Base-by-base conservation (phyloP, 2,329 filamentous ascomycete species). In the Phaeosphaeriaceae sp. region DNA sequence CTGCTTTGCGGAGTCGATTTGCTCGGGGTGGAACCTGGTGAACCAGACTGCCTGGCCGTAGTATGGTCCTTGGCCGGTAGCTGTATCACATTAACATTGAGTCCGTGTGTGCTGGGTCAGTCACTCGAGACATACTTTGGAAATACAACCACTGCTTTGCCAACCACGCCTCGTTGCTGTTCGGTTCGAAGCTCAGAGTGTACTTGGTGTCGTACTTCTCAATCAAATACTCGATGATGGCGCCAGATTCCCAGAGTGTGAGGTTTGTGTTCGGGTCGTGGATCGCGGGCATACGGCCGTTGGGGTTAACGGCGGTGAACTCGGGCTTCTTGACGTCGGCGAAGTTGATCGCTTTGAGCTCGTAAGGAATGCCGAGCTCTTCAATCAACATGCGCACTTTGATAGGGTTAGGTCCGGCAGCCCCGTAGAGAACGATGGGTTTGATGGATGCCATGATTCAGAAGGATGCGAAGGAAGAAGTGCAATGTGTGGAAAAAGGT, bases 11-110 rank as follows among this genome's bases (percentile, higher is more conserved):
- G 73, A 79, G 1, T 74, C 76, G 6, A 85, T 4, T 58, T 81
- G 77, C 67, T 84, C 82, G 0, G 68, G 53, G 54, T 79, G 76
- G 60, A 62, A 75, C 31, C 61, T 63, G 9, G 66, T 71, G 62
- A 80, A 80, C 78, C 78, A 80, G 11, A 62, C 58, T 2, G 63
- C 67, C 57, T 76, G 73, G 1, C 74, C 74, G 49, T 66, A 83
- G 64, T 83, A 84, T 0, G 81, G 82, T 1, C 81, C 82, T 61
- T 84, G 82, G 7, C 81, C 81, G 1, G 75, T 75, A 5, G 54
- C 58, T 52, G 17, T 20, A 21, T 7, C 31, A 36, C 13, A 11
- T 36, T 13, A 36, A 36, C 31, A 36, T 7, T 11, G 13, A 13
- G 9, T 36, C 11, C 13, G 13, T 11, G 31, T n/a, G n/a, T n/a